Evolutionary conservation across 2,329 filamentous ascomycete genomes (phyloP).

Genomic region (Fusarium annulatum): DNA sequence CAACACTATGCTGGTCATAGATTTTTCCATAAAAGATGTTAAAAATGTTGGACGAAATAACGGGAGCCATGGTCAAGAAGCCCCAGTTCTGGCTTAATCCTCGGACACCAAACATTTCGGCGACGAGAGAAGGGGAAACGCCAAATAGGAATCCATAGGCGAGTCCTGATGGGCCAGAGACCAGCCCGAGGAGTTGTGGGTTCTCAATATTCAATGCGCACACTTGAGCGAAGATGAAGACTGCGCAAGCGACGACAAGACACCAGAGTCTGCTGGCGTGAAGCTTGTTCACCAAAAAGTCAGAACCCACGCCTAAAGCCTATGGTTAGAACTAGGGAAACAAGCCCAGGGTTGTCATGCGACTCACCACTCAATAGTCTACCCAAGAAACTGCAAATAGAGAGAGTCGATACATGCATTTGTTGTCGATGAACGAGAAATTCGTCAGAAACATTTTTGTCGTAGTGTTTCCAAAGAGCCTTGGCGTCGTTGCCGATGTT

Average conservation of each 20-base stretch:
- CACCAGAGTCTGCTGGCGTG: constrained; percentile 91
- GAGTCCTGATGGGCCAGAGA: constrained; percentile 86
- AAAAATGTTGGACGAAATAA: constrained; percentile 89
- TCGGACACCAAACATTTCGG: constrained; percentile 89
- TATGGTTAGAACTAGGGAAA: constrained; percentile 27
- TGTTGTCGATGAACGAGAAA: constrained; percentile 86
- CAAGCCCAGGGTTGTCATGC: not conserved
- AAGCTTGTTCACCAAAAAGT: constrained; percentile 85
- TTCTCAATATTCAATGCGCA: constrained; percentile 80
- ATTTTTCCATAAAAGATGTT: constrained; percentile 90
- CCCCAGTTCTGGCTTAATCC: constrained; percentile 97
- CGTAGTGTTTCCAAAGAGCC: constrained; percentile 88
- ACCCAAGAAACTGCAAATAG: constrained; percentile 85
- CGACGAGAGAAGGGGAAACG: constrained; percentile 88
- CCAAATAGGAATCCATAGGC: constrained; percentile 95
- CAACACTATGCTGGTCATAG: constrained; percentile 81
- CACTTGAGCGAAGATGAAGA: constrained; percentile 85
- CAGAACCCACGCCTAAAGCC: constrained; percentile 81
- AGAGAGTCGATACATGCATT: constrained; percentile 94
- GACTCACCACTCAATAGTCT: constrained; percentile 78
- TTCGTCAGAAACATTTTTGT: constrained; percentile 75
- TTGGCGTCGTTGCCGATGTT: constrained; percentile 94
- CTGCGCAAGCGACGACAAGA: constrained; percentile 77
- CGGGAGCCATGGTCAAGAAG: constrained; percentile 89
- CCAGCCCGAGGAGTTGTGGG: constrained; percentile 78